Base-by-base conservation (phyloP, 1,139 yeast genomes). In the Yarrowia galli region DNA sequence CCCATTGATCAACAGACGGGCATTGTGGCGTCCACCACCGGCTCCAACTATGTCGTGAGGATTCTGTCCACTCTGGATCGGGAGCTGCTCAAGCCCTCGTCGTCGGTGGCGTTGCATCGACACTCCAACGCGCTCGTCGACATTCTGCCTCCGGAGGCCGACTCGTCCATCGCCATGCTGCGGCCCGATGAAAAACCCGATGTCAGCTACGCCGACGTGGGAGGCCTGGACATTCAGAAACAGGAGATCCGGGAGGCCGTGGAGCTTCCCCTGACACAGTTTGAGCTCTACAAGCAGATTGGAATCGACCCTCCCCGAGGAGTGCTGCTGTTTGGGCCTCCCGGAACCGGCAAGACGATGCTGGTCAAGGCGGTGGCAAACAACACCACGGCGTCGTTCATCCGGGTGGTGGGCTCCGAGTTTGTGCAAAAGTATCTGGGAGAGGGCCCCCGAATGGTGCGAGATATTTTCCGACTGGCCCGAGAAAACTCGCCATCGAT, bases 241-340 rank as follows among this genome's bases (percentile, higher is more conserved):
- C 99, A 96, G 79, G 99, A 96, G 81, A 95, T 96, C 72, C 87
- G 97, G 76, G 99, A 96, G 80, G 99, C 99, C 1, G 99, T 96
- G 23, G 99, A 96, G 79, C 84, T 93, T 72, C 99, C 99, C 20
- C 84, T 96, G 76, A 90, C 97, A 22, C 99, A 96, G 79, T 96
- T 96, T 65, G 99, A 96, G 75, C 83, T 96, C 73, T 96, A 96
- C 80, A 89, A 92, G 74, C 98, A 96, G 80, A 96, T 96, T 77
- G 99, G 99, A 80, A 96, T 96, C 73, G 98, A 96, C 75, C 99
- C 99, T 43, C 99, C 99, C 71, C 87, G 98, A 74, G 99, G 99
- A 75, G 99, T 96, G 45, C 81, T 96, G 73, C 83, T 96, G 71
- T 96, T 95, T 79, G 99, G 99, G 25, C 98, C 99, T 20, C 99